Conservation (phyloP, 805 yeast genomes). For the Candida khao-thaluensis region DNA sequence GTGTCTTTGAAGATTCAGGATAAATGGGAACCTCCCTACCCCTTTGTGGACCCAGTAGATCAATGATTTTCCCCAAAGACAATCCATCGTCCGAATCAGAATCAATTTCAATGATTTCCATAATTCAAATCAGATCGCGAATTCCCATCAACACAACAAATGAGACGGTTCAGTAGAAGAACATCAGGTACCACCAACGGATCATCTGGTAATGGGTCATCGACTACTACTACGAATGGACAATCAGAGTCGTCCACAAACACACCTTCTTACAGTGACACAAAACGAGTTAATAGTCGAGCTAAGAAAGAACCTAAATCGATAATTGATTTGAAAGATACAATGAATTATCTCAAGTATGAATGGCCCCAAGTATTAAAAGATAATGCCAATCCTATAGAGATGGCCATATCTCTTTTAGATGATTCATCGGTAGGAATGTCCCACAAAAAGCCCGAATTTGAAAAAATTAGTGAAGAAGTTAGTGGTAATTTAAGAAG, state of each 20-base stretch:
- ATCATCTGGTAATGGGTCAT: neutral
- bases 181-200: conserved; percentile 6
- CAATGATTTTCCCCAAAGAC: conserved; percentile 2
- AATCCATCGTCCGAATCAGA: conserved; percentile 1
- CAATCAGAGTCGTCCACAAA: neutral
- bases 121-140: neutral
- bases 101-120: conserved; percentile 10
- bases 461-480: conserved; percentile 55
- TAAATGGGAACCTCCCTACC: neutral
- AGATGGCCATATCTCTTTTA: conserved; percentile 74
- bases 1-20: neutral
- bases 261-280: neutral
- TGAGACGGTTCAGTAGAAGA: conserved; percentile 10
- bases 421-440: conserved; percentile 91
- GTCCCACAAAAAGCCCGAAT: conserved; percentile 70
- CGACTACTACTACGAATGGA: neutral
- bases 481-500: conserved; percentile 57
- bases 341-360: conserved; percentile 35
- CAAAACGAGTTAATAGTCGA: conserved; percentile 5
- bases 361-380: conserved; percentile 45
- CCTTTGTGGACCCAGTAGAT: neutral
- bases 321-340: conserved; percentile 34
- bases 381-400: conserved; percentile 70
- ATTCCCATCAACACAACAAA: conserved; percentile 2
- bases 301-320: conserved; percentile 19